These are phyloP conservation scores for Eimeria maxima DNA, from an alignment of 169 alveolate genomes.

Conservation along the genomic window DNA sequence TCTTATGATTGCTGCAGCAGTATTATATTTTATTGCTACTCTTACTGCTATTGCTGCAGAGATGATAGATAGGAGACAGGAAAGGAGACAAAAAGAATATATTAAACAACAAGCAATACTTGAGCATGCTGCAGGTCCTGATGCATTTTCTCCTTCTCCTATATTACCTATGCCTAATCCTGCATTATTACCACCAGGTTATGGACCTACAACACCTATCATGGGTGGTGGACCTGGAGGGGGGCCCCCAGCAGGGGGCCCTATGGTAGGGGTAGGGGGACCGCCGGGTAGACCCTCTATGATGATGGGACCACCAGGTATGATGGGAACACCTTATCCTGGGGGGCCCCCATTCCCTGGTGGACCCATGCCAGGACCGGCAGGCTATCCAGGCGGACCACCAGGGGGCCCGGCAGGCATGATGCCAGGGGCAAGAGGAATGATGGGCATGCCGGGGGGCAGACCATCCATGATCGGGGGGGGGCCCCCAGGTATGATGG, in stretches of 20 bases:
- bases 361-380: conserved; percentile 49
- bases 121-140: conserved; percentile 56
- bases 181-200: background rate
- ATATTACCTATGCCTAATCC: conserved; percentile 45
- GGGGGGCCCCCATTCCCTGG: conserved; percentile 14
- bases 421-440: background rate
- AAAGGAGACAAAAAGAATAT: background rate
- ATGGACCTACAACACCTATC: no score
- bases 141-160: conserved; percentile 37
- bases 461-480: background rate
- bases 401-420: background rate
- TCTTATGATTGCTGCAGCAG: background rate
- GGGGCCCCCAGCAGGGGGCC: conserved; percentile 19
- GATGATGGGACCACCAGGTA: conserved; percentile 45
- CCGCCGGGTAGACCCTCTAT: conserved; percentile 56
- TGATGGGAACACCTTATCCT: conserved; percentile 66
- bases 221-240: no score
- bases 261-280: conserved; percentile 50
- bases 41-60: conserved; percentile 2
- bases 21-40: conserved; percentile 3
- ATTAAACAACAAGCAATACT: conserved; percentile 37
- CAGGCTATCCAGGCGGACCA: no score
- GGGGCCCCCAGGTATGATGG: conserved; percentile 4
- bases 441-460: background rate
- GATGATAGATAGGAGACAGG: conserved; percentile 15